Conservation (phyloP, 73 alveolate genomes). For the Durusdinium trenchii region DNA sequence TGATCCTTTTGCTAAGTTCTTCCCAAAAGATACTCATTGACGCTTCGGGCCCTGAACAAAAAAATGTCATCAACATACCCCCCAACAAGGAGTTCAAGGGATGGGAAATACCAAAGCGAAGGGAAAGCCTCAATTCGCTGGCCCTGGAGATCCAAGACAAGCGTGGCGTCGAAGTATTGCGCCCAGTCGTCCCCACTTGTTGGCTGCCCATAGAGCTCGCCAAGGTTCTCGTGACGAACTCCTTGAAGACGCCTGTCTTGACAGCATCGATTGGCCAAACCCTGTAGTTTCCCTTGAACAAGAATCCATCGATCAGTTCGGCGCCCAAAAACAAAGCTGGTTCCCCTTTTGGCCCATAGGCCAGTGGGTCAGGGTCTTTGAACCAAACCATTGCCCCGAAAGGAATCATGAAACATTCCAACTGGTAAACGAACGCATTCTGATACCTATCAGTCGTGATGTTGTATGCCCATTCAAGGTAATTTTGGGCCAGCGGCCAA, state of each 20-base stretch:
- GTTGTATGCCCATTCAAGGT: not conserved
- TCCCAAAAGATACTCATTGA: not conserved
- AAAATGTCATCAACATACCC: not conserved
- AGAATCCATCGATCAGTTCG: not conserved
- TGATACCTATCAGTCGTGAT: not conserved
- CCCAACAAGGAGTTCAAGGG: not conserved
- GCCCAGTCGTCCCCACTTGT: conserved; percentile 8
- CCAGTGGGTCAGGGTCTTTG: not conserved
- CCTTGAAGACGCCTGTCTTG: not conserved
- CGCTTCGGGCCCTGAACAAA: not conserved
- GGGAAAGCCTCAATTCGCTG: not conserved
- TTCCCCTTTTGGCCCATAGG: not conserved
- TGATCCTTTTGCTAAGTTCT: not conserved
- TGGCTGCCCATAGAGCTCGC: not conserved
- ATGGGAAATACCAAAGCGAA: not conserved
- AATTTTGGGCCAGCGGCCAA: not conserved
- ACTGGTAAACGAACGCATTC: not conserved
- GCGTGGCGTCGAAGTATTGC: not conserved
- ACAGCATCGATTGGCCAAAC: not conserved
- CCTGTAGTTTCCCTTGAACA: not conserved
- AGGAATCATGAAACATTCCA: not conserved
- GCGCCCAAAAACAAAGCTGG: not conserved
- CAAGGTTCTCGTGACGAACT: not conserved
- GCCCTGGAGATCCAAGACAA: not conserved
- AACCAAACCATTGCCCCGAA: not conserved